Evolutionary conservation across 1,139 yeast genomes (phyloP).

Genomic region (Blastobotrys capitulatus): DNA sequence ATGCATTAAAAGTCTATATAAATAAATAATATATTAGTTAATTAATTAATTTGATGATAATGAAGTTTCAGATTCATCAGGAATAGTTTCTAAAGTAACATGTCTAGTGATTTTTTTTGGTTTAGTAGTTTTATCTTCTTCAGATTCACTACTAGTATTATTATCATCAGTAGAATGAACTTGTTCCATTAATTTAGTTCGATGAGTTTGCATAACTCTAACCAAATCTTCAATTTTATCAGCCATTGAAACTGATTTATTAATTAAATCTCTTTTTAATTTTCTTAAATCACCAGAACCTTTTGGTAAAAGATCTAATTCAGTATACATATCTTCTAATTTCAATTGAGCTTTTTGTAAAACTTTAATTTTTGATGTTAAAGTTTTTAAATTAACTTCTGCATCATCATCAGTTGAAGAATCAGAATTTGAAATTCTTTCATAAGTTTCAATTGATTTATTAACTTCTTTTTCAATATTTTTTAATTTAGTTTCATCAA

Average conservation of each 20-base stretch:
- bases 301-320: slow-evolving; percentile 21
- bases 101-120: slow-evolving; percentile 13
- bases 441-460: slow-evolving; percentile 20
- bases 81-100: slow-evolving; percentile 24
- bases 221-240: slow-evolving; percentile 25
- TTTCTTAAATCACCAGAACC: slow-evolving; percentile 14
- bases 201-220: slow-evolving; percentile 18
- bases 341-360: slow-evolving; percentile 23
- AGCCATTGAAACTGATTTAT: slow-evolving; percentile 20
- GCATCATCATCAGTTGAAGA: slow-evolving; percentile 13
- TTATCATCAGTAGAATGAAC: slow-evolving; percentile 6
- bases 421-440: slow-evolving; percentile 19
- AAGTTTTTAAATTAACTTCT: slow-evolving; percentile 11
- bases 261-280: slow-evolving; percentile 22
- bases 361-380: slow-evolving; percentile 23
- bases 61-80: slow-evolving; percentile 19
- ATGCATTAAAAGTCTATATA: neutral
- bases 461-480: slow-evolving; percentile 19
- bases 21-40: neutral
- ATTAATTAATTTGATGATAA: neutral
- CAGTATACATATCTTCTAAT: slow-evolving; percentile 23
- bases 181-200: slow-evolving; percentile 16
- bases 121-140: neutral
- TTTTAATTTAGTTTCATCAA: neutral
- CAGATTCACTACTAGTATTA: slow-evolving; percentile 3